Base-by-base conservation (phyloP, 345 rosid genomes). In the Angophora floribunda region DNA sequence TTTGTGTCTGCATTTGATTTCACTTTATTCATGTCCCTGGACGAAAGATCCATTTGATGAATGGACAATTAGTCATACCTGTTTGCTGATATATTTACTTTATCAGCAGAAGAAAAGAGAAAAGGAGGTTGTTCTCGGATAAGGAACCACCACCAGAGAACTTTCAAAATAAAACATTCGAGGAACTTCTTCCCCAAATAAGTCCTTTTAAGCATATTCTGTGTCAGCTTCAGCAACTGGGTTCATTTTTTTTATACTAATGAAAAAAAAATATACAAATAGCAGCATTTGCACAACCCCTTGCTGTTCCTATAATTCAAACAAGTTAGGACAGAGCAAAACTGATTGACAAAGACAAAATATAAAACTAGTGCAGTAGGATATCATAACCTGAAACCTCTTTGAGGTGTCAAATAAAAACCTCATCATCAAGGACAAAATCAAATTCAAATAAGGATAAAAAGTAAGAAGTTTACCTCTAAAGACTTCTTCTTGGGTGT, bases 401-500 rank as follows among this genome's bases (percentile, higher is more conserved):
- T 85, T 85, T 24, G 10, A 47, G 55, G 19, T 17, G 86, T 75
- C 49, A 4, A 75, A 75, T 19, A 47, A 44, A 86, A 32, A 86
- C 32, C 14, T 59, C 24, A 47, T 86, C 41, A 12, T 47, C 49
- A 53, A 80, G 16, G 15, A 87, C 14, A 87, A 36, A 41, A 80
- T 15, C 28, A 55, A 51, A 80, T 7, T 22, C 52, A 57, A 82
- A 32, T 36, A 90, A 45, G 44, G 57, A 51, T 30, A 47, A 85
- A 88, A 86, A 53, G 82, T 45, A 79, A 30, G 88, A 32, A 65
- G 53, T 50, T 87, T 86, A 96, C 98, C 98, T 94, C 93, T 7
- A 93, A 91, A 61, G 96, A 95, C 89, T 91, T 94, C 87, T 92
- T 93, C 78, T 86, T 92, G 30, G 94, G 92, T 88, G 91, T 95